Conservation (phyloP, 441 rosid species). For the Corymbia calophylla region DNA sequence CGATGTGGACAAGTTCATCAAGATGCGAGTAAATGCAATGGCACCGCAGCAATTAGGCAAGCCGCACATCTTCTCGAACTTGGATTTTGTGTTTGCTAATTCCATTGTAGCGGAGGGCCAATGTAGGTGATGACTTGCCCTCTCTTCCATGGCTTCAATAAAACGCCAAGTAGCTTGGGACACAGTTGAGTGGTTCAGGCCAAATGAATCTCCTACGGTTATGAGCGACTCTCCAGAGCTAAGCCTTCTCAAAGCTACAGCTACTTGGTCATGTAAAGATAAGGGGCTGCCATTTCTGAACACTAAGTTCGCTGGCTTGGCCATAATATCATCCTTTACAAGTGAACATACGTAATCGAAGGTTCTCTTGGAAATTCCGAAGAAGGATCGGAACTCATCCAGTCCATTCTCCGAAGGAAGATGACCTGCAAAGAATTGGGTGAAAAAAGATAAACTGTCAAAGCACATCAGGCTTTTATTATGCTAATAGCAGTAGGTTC, state of each 20-base stretch:
- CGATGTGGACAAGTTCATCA: slow-evolving; percentile 68
- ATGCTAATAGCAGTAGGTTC: background rate
- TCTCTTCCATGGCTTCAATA: slow-evolving; percentile 88
- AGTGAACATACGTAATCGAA: slow-evolving; percentile 56
- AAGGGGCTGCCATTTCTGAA: slow-evolving; percentile 52
- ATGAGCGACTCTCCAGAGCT: slow-evolving; percentile 82
- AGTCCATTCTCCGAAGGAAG: slow-evolving; percentile 26
- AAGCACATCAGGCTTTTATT: background rate
- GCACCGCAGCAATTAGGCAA: slow-evolving; percentile 86
- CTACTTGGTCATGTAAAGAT: slow-evolving; percentile 67
- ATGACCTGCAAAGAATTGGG: slow-evolving; percentile 23
- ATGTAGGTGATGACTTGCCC: slow-evolving; percentile 58
- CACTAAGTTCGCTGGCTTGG: slow-evolving; percentile 45
- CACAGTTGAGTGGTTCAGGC: slow-evolving; percentile 81
- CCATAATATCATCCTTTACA: slow-evolving; percentile 39
- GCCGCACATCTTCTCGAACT: slow-evolving; percentile 69
- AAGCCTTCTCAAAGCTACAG: slow-evolving; percentile 84
- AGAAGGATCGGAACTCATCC: slow-evolving; percentile 32
- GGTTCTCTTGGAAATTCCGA: slow-evolving; percentile 44
- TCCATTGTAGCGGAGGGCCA: slow-evolving; percentile 66
- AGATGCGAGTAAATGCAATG: slow-evolving; percentile 65
- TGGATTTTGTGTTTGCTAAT: slow-evolving; percentile 44
- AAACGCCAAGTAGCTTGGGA: slow-evolving; percentile 92
- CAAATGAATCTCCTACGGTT: slow-evolving; percentile 64
- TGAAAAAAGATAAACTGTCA: background rate